Percentiles rank a stretch among this genome's conserved stretches.
Conservation (phyloP, 2,329 filamentous ascomycete genomes). For the Colletotrichum paranaense region DNA sequence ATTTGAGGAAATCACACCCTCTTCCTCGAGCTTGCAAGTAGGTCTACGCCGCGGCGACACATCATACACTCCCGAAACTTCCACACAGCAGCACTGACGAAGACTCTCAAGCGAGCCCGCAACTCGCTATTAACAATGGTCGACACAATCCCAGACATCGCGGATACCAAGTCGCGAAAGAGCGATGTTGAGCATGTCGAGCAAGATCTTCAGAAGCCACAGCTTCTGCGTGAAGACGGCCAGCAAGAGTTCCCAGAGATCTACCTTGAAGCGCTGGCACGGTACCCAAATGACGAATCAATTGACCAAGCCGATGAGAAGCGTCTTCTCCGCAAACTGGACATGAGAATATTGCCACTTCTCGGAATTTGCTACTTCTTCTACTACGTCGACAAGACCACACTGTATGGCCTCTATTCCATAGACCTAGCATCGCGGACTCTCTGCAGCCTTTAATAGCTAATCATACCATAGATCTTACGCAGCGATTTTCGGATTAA, state of each 20-base stretch:
- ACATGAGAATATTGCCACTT: slow-evolving; percentile 50
- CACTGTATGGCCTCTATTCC: slow-evolving; percentile 4
- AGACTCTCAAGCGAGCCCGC: not conserved
- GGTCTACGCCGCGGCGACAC: no score
- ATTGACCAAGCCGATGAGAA: slow-evolving; percentile 49
- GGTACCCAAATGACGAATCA: slow-evolving; percentile 50
- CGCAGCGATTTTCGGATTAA: slow-evolving; percentile 73
- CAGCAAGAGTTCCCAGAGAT: slow-evolving; percentile 42
- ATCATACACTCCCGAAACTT: no score
- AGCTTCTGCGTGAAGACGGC: slow-evolving; percentile 28
- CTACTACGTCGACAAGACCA: slow-evolving; percentile 48
- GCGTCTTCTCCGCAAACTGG: slow-evolving; percentile 49
- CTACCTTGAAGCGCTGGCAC: slow-evolving; percentile 48
- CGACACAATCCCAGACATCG: not conserved
- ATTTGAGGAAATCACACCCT: not conserved
- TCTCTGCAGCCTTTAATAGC: not conserved
- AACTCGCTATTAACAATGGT: slow-evolving; percentile 2
- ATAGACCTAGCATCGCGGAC: no score
- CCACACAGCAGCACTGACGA: not conserved
- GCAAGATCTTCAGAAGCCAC: slow-evolving; percentile 33
- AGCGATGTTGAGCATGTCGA: slow-evolving; percentile 38
- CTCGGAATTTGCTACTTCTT: slow-evolving; percentile 55
- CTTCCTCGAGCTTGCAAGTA: not conserved
- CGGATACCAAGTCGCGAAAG: not conserved
- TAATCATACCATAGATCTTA: slow-evolving; percentile 53